Evolutionary conservation across 306 rosid species (phyloP), one percentile per base, ranked within the genome.

Genomic region (Prunus salicina): DNA sequence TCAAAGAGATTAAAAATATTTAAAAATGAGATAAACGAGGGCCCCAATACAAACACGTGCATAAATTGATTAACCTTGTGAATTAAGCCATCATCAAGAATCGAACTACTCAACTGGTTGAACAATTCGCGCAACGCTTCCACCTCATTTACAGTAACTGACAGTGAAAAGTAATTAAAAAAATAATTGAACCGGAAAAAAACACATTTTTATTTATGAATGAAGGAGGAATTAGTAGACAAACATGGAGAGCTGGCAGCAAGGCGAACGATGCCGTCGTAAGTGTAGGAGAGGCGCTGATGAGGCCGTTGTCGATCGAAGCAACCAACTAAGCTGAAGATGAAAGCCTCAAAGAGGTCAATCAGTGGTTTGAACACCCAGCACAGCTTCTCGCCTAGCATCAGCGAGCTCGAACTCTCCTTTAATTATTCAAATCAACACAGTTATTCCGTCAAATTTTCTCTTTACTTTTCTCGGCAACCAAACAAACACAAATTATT

Each of bases 71-170:
- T 18, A 69, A 91, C 97, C 91, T 91, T 89, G 78, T 91, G 97
- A 56, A 91, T 86, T 14, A 87, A 79, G 5, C 93, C 93, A 76
- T 91, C 97, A 2, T 89, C 89, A 50, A 87, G 73, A 49, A 89
- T 76, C 8, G 90, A 89, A 53, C 86, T 71, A 66, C 97, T 91
- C 84, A 91, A 74, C 78, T 89, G 86, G 61, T 89, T 91, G 81
- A 82, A 91, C 78, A 89, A 60, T 45, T 89, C 97, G 20, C 79
- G 82, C 86, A 91, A 78, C 1, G 96, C 96, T 74, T 91, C 96
- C 49, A 91, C 77, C 60, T 91, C 97, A 82, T 91, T 91, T 45
- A 91, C 88, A 74, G 58, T 80, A 83, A 91, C 93, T 90, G 86
- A 56, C 8, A 65, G 15, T 10, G 16, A 68, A 7, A 68, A 20